A percentile compares a stretch with the other conserved stretches of the same genome.
These are phyloP conservation scores for Ustilago trichophora DNA, from an alignment of 1,284 basidiomycete species.

Conservation along the genomic window DNA sequence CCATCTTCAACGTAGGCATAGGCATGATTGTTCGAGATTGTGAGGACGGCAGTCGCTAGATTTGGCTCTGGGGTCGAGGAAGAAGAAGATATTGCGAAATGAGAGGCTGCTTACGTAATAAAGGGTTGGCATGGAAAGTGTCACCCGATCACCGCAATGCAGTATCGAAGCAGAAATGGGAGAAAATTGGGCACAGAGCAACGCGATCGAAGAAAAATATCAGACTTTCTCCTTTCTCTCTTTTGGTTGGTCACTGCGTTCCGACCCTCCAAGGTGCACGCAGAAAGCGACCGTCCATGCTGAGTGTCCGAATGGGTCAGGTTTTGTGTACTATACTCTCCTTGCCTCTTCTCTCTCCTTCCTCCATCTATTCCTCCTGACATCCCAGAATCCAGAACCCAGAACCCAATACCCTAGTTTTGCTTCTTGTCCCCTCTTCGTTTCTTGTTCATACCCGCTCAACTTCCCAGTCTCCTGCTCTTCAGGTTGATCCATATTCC, in stretches of 20 bases:
- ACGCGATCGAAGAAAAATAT: conserved; percentile 1
- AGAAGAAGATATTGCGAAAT: no score
- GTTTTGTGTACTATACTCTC: neutral
- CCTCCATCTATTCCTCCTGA: neutral
- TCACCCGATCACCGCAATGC: conserved; percentile 11
- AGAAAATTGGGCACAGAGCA: neutral
- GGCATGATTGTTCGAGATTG: no score
- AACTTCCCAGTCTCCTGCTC: neutral
- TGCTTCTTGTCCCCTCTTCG: neutral
- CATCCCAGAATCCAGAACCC: neutral
- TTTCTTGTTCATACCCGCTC: neutral
- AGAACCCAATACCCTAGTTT: neutral
- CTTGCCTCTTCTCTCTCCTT: no score
- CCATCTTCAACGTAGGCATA: neutral
- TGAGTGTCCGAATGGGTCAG: no score
- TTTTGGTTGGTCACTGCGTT: no score
- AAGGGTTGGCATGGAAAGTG: neutral
- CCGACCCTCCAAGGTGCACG: no score
- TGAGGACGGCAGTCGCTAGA: no score
- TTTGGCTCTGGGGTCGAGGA: no score
- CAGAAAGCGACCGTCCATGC: no score
- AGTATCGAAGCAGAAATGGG: neutral
- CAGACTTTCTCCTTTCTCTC: no score
- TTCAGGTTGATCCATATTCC: no score
- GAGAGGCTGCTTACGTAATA: conserved; percentile 16